Conservation (phyloP, 257 asterid species). For the Nicotiana otophora region DNA sequence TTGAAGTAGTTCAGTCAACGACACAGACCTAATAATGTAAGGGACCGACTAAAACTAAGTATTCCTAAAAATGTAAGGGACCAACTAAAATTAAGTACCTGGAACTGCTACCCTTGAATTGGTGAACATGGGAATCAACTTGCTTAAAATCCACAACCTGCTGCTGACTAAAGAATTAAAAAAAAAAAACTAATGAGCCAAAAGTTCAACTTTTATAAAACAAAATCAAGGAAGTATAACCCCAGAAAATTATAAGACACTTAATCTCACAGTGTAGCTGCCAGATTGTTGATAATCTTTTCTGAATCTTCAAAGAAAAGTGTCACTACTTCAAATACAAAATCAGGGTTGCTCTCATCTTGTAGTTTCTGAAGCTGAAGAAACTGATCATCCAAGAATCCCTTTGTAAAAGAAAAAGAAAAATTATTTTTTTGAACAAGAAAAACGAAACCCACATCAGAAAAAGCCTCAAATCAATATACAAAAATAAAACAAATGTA, state of each 20-base stretch:
- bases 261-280: conserved; percentile 46
- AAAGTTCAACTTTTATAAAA: neutral
- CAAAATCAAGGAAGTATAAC: neutral
- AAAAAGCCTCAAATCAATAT: neutral
- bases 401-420: neutral
- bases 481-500: neutral
- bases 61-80: neutral
- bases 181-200: neutral
- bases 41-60: neutral
- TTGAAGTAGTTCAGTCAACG: neutral
- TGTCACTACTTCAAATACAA: conserved; percentile 62
- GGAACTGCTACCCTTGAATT: conserved; percentile 78
- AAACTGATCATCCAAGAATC: conserved; percentile 58
- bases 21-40: neutral
- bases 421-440: neutral
- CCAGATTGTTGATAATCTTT: conserved; percentile 54
- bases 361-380: conserved; percentile 59
- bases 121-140: conserved; percentile 67
- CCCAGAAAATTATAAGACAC: neutral
- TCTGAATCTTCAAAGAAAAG: conserved; percentile 74
- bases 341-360: conserved; percentile 74
- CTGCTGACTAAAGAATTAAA: conserved; percentile 33
- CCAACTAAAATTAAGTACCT: conserved; percentile 28
- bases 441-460: neutral
- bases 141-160: conserved; percentile 58